Evolutionary conservation across 1,284 basidiomycete genomes (phyloP).

Genomic region (Chalciporus sp.): DNA sequence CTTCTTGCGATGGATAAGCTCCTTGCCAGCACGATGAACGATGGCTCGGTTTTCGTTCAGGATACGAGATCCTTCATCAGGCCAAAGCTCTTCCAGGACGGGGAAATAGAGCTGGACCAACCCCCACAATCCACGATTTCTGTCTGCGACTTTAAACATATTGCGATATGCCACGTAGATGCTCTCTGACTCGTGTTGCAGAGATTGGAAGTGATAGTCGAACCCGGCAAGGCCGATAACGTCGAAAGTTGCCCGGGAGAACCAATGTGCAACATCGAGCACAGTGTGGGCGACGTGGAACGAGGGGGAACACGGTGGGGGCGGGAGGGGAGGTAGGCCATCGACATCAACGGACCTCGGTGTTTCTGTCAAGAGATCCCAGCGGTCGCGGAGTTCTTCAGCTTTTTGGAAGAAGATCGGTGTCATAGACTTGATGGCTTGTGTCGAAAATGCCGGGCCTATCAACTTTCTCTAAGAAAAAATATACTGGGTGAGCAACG

Average conservation of each 20-base stretch:
- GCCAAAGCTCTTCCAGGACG: slow-evolving; percentile 45
- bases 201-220: slow-evolving; percentile 49
- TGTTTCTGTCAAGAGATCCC: slow-evolving; percentile 38
- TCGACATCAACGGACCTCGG: slow-evolving; percentile 11
- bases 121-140: slow-evolving; percentile 38
- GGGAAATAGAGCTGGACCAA: slow-evolving; percentile 50
- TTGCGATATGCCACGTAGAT: slow-evolving; percentile 51
- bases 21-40: slow-evolving; percentile 43
- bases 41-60: slow-evolving; percentile 40
- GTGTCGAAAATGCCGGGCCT: slow-evolving; percentile 48
- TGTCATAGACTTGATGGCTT: slow-evolving; percentile 43
- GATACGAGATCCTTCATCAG: slow-evolving; percentile 41
- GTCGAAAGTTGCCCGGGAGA: slow-evolving; percentile 53
- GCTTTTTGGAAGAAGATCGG: slow-evolving; percentile 51
- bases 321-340: slow-evolving; percentile 3
- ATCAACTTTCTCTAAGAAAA: slow-evolving; percentile 44
- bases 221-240: slow-evolving; percentile 54
- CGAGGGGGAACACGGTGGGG: slow-evolving; percentile 5
- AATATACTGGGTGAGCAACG: background rate
- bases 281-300: slow-evolving; percentile 12
- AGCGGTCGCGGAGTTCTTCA: slow-evolving; percentile 46
- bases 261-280: slow-evolving; percentile 50
- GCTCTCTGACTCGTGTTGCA: slow-evolving; percentile 49
- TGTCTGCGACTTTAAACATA: slow-evolving; percentile 50
- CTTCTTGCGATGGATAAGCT: slow-evolving; percentile 45